Percentiles rank a stretch among this genome's conserved stretches.
Conservation (phyloP, 1,284 basidiomycete genomes). For the Boletus semigastroideus region DNA sequence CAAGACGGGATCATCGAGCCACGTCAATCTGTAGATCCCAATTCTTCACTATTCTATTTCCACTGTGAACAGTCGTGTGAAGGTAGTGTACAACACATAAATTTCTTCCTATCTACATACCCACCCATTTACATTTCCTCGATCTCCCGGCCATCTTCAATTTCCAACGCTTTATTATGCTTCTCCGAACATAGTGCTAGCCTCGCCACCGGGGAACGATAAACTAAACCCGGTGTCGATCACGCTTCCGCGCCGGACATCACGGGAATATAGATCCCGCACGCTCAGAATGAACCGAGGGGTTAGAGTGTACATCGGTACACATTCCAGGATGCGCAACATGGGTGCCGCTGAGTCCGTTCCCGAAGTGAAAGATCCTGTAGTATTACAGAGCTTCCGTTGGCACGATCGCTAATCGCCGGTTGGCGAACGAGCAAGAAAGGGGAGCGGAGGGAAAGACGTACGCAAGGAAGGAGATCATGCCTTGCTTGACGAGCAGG, state of each 20-base stretch:
- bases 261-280: neutral
- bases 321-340: neutral
- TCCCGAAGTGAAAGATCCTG: neutral
- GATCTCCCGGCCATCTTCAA: too few species aligned
- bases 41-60: too few species aligned
- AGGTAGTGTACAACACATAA: too few species aligned
- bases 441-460: neutral
- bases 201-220: neutral
- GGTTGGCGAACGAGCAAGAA: too few species aligned
- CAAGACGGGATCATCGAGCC: too few species aligned
- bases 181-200: neutral
- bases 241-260: neutral
- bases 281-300: neutral
- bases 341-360: neutral
- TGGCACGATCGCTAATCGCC: too few species aligned
- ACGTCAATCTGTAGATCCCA: too few species aligned
- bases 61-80: too few species aligned
- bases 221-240: conserved; percentile 1
- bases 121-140: neutral
- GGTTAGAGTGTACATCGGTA: neutral
- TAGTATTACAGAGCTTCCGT: too few species aligned
- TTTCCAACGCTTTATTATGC: neutral
- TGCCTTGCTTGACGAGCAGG: neutral
- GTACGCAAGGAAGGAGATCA: neutral
- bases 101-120: too few species aligned